Base-by-base conservation (phyloP, 2,329 filamentous ascomycete genomes). In the Escovopsis sp. region DNA sequence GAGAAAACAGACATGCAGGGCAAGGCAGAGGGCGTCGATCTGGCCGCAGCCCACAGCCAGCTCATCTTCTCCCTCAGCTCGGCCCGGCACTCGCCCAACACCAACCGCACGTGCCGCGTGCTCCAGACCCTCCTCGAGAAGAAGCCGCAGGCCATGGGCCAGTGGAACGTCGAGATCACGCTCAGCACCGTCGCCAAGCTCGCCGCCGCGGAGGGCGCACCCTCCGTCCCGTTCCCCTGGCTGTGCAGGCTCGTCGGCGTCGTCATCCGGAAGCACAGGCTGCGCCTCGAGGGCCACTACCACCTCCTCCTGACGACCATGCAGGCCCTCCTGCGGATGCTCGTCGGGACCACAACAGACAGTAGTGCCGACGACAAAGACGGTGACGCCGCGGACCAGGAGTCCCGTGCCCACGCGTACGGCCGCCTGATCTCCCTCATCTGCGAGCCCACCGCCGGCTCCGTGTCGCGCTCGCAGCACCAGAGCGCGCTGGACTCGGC, bases 241-340 rank as follows among this genome's bases (percentile, higher is more conserved):
- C 57, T 74, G 13, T 77, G 69, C 58, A 67, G 64, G 41, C 61
- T 81, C 8, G 59, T 75, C 15, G 71, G 75, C 42, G 59, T 65
- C 16, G 59, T 80, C 32, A 70, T 81, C 52, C 70, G 69, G 51
- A 71, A 74, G 38, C 74, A 80, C 54, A 65, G 76, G 5, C 63
- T 75, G 35, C 73, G 76, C 9, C 62, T 81, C 2, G 70, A 78
- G 49, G 75, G 74, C 2, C 76, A 76, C 47, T 74, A 76, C 50
- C 76, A 78, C 51, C 59, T 79, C 36, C 62, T 79, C 5, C 57
- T 77, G 37, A 58, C 66, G 31, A 58, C 66, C 2, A 59, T 81
- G 44, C 71, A 77, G 49, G 58, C 67, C 4, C 68, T 81, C n/a
- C 64, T 81, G 31, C 59, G 61, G 16, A 64, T 65, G 31, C 65